phyloP scores from a whole-genome alignment of 768 basidiomycete species.

The Sarcomyxa edulis region DNA sequence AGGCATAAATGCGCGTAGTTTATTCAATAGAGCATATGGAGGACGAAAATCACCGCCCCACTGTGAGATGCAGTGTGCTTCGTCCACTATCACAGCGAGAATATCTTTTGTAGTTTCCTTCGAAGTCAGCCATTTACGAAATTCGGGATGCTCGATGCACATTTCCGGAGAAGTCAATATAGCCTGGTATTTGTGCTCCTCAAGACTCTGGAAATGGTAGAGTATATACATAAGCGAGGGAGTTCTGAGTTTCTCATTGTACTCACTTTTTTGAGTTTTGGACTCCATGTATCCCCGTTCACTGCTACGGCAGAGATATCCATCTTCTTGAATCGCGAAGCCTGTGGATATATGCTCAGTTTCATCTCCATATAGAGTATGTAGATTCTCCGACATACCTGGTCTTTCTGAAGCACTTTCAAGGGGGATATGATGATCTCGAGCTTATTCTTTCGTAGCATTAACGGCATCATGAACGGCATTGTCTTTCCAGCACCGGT shows the following conservation, averaged over 20 bases:
- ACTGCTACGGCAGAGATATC: conserved; percentile 16
- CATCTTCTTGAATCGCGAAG: conserved; percentile 6
- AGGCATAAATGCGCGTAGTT: not conserved
- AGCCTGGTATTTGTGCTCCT: conserved; percentile 15
- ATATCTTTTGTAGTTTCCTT: conserved; percentile 16
- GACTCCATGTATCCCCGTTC: conserved; percentile 19
- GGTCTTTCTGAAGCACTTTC: conserved; percentile 29
- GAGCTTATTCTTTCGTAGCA: conserved; percentile 16
- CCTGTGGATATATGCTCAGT: conserved; percentile 10
- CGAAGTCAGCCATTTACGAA: conserved; percentile 17
- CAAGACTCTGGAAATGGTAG: conserved; percentile 17
- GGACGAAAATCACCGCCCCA: conserved; percentile 83
- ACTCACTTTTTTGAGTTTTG: conserved; percentile 21
- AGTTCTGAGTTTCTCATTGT: not conserved
- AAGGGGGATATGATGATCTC: conserved; percentile 29
- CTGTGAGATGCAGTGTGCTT: conserved; percentile 81
- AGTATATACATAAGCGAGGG: not conserved
- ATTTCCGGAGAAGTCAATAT: conserved; percentile 35
- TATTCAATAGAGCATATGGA: conserved; percentile 13
- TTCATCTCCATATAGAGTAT: not conserved
- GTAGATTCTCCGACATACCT: conserved; percentile 19
- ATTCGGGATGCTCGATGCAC: conserved; percentile 25
- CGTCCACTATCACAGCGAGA: conserved; percentile 70
- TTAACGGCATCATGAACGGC: conserved; percentile 26
- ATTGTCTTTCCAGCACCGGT: conserved; percentile 32